These are phyloP conservation scores for Gossypium trilobum DNA, from an alignment of 441 rosid genomes.

Conservation along the genomic window DNA sequence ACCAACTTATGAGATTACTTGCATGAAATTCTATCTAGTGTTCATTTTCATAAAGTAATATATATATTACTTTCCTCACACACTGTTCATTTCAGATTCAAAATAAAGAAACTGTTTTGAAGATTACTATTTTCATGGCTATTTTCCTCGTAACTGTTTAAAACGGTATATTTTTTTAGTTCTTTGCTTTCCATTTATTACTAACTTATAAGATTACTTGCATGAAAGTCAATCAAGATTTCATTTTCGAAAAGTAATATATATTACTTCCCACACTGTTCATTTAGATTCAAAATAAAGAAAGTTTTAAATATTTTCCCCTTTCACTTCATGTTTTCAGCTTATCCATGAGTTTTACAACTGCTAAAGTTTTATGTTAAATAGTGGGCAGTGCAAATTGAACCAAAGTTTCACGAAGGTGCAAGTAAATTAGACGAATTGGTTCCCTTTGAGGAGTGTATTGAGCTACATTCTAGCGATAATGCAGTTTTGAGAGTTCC, in stretches of 20 bases:
- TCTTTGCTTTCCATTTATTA: not conserved
- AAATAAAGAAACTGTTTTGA: not conserved
- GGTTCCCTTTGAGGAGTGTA: constrained; percentile 89
- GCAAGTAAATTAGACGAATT: constrained; percentile 81
- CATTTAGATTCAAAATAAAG: constrained; percentile 1
- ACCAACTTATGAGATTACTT: not conserved
- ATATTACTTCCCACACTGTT: not conserved
- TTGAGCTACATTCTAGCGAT: constrained; percentile 66
- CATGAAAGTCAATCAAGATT: not conserved
- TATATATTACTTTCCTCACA: not conserved
- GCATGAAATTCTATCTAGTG: not conserved
- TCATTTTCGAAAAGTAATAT: not conserved
- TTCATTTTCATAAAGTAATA: not conserved
- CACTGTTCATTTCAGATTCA: not conserved
- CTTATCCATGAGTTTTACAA: constrained; percentile 17
- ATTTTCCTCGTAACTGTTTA: not conserved
- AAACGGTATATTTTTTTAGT: not conserved
- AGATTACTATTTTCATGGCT: not conserved
- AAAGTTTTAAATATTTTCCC: not conserved
- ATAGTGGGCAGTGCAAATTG: constrained; percentile 92
- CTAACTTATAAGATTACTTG: not conserved
- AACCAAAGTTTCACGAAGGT: constrained; percentile 95
- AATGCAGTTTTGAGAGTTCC: constrained; percentile 68
- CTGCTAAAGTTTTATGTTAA: constrained; percentile 21
- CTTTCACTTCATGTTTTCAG: constrained; percentile 4